Percentiles rank a stretch among this genome's conserved stretches.
Evolutionary conservation across 73 alveolate species (phyloP).

Genomic region (Paramecium sexaurelia): DNA sequence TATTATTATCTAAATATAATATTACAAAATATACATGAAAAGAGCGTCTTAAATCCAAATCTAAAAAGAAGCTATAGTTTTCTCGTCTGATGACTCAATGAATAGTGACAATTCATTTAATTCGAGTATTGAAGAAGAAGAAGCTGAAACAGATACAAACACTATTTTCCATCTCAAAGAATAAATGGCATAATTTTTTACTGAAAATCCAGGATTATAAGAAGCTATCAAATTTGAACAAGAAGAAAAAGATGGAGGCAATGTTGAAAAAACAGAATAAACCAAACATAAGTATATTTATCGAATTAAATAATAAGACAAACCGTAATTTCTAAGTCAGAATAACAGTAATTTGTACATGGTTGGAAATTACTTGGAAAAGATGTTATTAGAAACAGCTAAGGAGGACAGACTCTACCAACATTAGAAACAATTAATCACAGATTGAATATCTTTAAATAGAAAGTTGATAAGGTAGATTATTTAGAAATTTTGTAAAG

Average conservation of each 20-base stretch:
- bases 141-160: slow-evolving; percentile 58
- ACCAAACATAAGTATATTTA: background rate
- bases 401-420: slow-evolving; percentile 59
- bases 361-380: slow-evolving; percentile 61
- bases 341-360: slow-evolving; percentile 36
- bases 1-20: background rate
- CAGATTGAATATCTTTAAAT: slow-evolving; percentile 54
- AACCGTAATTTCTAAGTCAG: background rate
- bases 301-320: slow-evolving; percentile 12
- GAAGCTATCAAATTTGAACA: slow-evolving; percentile 56
- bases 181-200: slow-evolving; percentile 57
- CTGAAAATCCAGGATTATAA: slow-evolving; percentile 63
- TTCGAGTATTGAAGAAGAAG: slow-evolving; percentile 63
- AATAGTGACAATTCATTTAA: slow-evolving; percentile 67
- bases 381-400: slow-evolving; percentile 60
- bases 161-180: slow-evolving; percentile 68
- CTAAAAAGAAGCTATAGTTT: slow-evolving; percentile 57
- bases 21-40: background rate
- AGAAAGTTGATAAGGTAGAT: slow-evolving; percentile 61
- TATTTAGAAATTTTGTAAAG: slow-evolving; percentile 62
- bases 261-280: slow-evolving; percentile 42
- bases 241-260: slow-evolving; percentile 13
- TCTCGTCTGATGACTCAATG: slow-evolving; percentile 68
- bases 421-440: slow-evolving; percentile 68
- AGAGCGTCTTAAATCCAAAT: slow-evolving; percentile 43